Evolutionary conservation across 495 filamentous ascomycete genomes (phyloP).

Genomic region (Hypoxylon trugodes): DNA sequence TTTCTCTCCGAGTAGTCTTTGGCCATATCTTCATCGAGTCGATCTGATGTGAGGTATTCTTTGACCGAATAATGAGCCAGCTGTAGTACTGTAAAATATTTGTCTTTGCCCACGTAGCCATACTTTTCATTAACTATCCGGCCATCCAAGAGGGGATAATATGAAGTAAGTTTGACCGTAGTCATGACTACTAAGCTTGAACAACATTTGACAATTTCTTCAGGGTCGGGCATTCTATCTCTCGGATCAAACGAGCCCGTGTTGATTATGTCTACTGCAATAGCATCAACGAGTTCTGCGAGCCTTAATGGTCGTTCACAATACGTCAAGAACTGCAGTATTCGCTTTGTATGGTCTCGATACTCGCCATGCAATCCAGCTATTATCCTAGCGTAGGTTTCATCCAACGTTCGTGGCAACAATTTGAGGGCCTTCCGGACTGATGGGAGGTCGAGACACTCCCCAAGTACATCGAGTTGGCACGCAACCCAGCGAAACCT

Average conservation of each 20-base stretch:
- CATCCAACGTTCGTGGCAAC: constrained; percentile 47
- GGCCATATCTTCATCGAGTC: background rate
- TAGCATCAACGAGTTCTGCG: constrained; percentile 41
- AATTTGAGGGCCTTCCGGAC: constrained; percentile 37
- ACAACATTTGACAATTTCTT: constrained; percentile 40
- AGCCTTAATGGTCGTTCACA: constrained; percentile 41
- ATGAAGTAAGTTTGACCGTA: background rate
- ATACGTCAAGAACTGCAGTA: constrained; percentile 46
- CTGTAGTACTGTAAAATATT: too few relatives aligned
- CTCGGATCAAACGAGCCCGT: constrained; percentile 33
- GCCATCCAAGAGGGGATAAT: too few relatives aligned
- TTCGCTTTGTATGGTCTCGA: constrained; percentile 26
- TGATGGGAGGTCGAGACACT: constrained; percentile 38
- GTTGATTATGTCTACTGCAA: constrained; percentile 28
- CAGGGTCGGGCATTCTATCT: constrained; percentile 32
- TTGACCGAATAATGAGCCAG: constrained; percentile 55
- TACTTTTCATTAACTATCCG: too few relatives aligned
- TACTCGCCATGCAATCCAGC: constrained; percentile 22
- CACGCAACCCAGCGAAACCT: constrained; percentile 56
- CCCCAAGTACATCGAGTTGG: constrained; percentile 46
- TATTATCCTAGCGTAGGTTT: constrained; percentile 52
- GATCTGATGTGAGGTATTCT: constrained; percentile 47
- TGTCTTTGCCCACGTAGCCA: too few relatives aligned
- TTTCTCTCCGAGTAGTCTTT: constrained; percentile 18
- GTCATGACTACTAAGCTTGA: constrained; percentile 34